These are phyloP conservation scores for Solanum chmielewskii DNA, from an alignment of 257 asterid genomes.

Conservation along the genomic window DNA sequence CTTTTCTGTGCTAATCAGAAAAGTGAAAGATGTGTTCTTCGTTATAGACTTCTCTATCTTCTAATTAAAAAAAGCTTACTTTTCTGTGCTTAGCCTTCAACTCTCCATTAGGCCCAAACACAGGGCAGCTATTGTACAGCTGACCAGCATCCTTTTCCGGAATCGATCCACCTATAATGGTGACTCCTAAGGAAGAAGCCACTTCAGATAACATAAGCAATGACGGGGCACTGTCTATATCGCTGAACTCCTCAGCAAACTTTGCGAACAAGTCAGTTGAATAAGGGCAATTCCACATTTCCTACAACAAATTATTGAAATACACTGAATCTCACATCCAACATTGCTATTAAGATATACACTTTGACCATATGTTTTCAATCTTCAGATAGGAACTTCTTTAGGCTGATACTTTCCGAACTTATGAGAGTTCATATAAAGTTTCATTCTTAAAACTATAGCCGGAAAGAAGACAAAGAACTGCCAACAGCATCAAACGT, in stretches of 20 bases:
- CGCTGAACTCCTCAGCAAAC: conserved; percentile 22
- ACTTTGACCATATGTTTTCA: not conserved
- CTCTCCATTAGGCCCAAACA: conserved; percentile 22
- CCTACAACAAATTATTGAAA: conserved; percentile 4
- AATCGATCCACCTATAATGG: conserved; percentile 31
- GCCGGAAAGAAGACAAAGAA: not conserved
- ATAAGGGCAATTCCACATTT: conserved; percentile 43
- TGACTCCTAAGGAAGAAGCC: conserved; percentile 15
- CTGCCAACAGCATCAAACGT: not conserved
- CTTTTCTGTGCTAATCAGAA: conserved; percentile 14
- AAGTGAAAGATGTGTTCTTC: not conserved
- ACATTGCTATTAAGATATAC: not conserved
- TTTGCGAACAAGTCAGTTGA: conserved; percentile 10
- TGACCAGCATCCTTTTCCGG: conserved; percentile 20
- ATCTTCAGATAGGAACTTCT: not conserved
- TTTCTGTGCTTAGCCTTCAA: conserved; percentile 27
- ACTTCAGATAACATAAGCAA: conserved; percentile 26
- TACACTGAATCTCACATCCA: not conserved
- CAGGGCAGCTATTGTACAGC: conserved; percentile 30
- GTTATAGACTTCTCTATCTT: not conserved
- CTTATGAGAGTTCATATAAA: not conserved
- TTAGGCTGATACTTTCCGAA: not conserved
- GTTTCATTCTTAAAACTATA: not conserved
- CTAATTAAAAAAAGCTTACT: not conserved
- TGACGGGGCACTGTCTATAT: conserved; percentile 14